Evolutionary conservation across 176 grass and related monocot genomes (phyloP).

Genomic region (Avena insularis): DNA sequence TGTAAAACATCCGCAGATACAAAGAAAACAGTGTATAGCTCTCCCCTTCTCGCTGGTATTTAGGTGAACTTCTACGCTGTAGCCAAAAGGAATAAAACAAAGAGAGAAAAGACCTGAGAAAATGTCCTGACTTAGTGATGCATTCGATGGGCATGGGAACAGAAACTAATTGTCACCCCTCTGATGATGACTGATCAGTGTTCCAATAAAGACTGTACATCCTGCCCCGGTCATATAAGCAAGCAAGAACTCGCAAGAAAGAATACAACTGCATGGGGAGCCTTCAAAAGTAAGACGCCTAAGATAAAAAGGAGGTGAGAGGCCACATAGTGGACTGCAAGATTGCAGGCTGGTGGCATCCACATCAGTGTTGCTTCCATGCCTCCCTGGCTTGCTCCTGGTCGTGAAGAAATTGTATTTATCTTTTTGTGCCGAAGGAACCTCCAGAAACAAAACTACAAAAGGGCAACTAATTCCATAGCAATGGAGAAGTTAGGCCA

Average conservation of each 20-base stretch:
- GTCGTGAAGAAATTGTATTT: constrained; percentile 43
- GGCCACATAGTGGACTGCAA: constrained; percentile 38
- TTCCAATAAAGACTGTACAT: constrained; percentile 37
- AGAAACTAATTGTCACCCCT: background rate
- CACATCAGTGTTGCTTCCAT: constrained; percentile 40
- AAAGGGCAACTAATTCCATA: constrained; percentile 30
- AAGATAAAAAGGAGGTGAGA: constrained; percentile 42
- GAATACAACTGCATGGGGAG: background rate
- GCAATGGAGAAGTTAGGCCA: constrained; percentile 65
- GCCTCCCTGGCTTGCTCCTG: constrained; percentile 15
- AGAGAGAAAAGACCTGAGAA: background rate
- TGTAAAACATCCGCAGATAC: background rate
- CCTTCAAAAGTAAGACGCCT: constrained; percentile 40
- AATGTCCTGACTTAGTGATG: constrained; percentile 31
- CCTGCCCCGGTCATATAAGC: constrained; percentile 21
- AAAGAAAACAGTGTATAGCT: background rate
- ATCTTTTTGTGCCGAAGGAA: constrained; percentile 40
- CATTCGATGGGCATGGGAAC: constrained; percentile 21
- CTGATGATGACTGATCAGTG: constrained; percentile 32
- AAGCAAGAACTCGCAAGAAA: constrained; percentile 7
- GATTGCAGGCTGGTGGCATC: constrained; percentile 49
- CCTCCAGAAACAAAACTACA: constrained; percentile 14
- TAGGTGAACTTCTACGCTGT: background rate
- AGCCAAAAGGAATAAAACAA: background rate
- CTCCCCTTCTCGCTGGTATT: background rate